Base-by-base conservation (phyloP, 495 filamentous ascomycete genomes). In the Neurospora pannonica region DNA sequence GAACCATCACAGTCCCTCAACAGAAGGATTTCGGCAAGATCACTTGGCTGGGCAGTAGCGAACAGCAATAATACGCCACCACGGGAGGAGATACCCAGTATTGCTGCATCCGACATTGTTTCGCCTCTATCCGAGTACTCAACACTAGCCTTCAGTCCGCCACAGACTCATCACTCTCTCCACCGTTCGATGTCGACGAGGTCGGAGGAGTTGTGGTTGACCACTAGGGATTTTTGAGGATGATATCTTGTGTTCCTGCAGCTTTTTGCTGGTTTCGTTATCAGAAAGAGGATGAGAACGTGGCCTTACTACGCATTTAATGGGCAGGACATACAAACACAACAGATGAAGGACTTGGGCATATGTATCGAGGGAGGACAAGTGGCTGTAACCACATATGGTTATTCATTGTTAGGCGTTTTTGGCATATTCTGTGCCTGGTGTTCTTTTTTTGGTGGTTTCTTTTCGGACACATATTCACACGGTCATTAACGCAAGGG, bases 161-260 rank as follows among this genome's bases (percentile, higher is more conserved):
- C 39, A 62, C 69, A 46, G 6, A 1, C 62, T n/a, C 75, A 75
- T 9, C 72, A 62, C 13, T 70, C 48, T 7, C 60, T 82, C 11
- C 75, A 76, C 28, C 69, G 80, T 39, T 78, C 38, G 2, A 62
- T 78, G 73, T 79, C 79, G 48, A 82, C 79, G 21, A 73, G 80
- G 74, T 78, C 75, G 1, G 80, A 82, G 67, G 80, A 82, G 76
- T 46, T 82, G 5, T 81, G 77, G 76, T 75, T 80, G 11, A 72
- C 40, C 24, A 62, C 39, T 3, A 60, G 71, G n/a, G 34, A 60
- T 2, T 54, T 34, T 1, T 67, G 28, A 34, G 54, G 54, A 19
- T 31, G 54, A 67, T 38, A 38, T 39, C 15, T 15, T 15, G 38
- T 13, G 38, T 39, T 39, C 11, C 11, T 13, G 10, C 38, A 4